Evolutionary conservation across 2,329 filamentous ascomycete species (phyloP), one percentile per base, ranked within the genome.

Genomic region (Paecilomyces fulvus): DNA sequence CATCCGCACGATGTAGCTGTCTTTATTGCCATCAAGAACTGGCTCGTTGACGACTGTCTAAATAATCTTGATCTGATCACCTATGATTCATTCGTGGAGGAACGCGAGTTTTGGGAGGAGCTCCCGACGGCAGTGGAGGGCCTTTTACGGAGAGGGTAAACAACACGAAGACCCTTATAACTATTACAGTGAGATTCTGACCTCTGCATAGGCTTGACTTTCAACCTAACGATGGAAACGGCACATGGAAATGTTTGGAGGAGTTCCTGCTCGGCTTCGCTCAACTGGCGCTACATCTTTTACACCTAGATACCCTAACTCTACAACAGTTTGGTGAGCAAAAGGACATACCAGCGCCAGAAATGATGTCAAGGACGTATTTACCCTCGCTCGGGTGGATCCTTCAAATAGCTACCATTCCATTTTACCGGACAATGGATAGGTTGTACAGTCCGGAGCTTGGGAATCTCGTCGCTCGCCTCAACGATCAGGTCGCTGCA

Each of bases 51-150:
- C 21, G 64, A 70, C 9, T 75, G 74, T 54, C 63, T 64, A 8
- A 58, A 64, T 20, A 62, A 68, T 30, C 59, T 75, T 21, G 63
- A 73, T 37, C 65, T 64, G 20, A 58, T 77, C 3, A 66, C 70
- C 0, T 61, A 67, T 20, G 69, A 73, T 49, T 61, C 71, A 5
- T 65, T 73, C 37, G 56, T 66, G 8, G 70, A 76, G 10, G 71
- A 78, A 33, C 65, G 65, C 23, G 73, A 75, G 4, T 76, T 79
- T 58, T 79, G 77, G 76, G 70, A 74, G 30, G 67, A 72, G 12
- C 52, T 79, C 8, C 76, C 77, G 10, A 59, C 57, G 2, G 48
- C 79, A 17, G 56, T 76, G 21, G 74, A 77, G 56, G 60, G 58
- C 49, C 58, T 79, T 28, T 59, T 78, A 52, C 70, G 72, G 55